Conservation (phyloP, 2,329 filamentous ascomycete genomes). For the Cladorrhinum sp. region DNA sequence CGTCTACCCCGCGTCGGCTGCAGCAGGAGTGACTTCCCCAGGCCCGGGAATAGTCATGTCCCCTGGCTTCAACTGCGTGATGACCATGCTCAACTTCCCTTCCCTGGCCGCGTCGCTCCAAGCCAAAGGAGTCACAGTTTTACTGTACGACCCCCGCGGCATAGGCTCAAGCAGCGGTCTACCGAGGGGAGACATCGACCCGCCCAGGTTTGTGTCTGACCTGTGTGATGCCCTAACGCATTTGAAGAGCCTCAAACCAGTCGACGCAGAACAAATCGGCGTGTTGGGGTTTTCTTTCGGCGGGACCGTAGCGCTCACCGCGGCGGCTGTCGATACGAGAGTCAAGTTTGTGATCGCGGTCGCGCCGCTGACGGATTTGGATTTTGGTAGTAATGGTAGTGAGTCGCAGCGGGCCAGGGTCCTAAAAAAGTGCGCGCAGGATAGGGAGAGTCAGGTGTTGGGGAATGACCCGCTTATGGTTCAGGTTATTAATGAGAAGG, state of each 20-base stretch:
- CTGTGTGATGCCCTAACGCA: not conserved
- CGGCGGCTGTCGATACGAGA: conserved; percentile 25
- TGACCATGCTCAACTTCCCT: not conserved
- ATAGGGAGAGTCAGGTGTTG: conserved; percentile 33
- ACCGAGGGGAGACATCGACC: not conserved
- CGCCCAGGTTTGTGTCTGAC: not conserved
- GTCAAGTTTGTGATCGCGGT: conserved; percentile 20
- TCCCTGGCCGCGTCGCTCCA: not conserved
- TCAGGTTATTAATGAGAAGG: conserved; percentile 35
- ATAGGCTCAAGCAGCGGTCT: not conserved
- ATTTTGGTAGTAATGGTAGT: conserved; percentile 20
- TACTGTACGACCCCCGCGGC: not conserved
- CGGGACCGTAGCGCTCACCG: conserved; percentile 8
- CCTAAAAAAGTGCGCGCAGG: conserved; percentile 19
- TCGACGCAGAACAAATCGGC: not conserved
- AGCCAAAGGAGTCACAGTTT: not conserved
- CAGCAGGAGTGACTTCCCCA: not conserved
- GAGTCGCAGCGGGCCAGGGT: conserved; percentile 10
- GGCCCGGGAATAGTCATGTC: not conserved
- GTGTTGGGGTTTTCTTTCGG: conserved; percentile 26
- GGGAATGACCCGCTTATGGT: conserved; percentile 40
- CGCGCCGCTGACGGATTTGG: conserved; percentile 20
- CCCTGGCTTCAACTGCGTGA: not conserved
- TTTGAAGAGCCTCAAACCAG: not conserved
- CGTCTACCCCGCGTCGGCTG: not conserved